Conservation (phyloP, 108 stramenopile genomes). For the Pseudonitzschia multiseries region DNA sequence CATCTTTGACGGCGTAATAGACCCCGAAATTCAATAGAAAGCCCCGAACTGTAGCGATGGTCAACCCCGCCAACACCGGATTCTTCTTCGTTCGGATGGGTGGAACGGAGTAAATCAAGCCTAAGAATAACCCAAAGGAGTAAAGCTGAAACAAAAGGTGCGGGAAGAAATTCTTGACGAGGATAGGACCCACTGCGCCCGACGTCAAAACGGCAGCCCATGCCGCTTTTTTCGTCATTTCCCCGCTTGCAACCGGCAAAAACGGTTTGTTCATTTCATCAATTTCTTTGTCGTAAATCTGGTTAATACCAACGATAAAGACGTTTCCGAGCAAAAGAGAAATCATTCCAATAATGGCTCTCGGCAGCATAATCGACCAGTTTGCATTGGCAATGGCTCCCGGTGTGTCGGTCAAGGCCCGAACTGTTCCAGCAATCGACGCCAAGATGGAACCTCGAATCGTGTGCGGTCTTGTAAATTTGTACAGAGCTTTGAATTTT, state of each 20-base stretch:
- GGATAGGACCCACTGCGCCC: slow-evolving; percentile 64
- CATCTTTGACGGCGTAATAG: slow-evolving; percentile 95
- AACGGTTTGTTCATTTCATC: slow-evolving; percentile 97
- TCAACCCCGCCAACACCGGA: slow-evolving; percentile 87
- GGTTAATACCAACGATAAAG: slow-evolving; percentile 97
- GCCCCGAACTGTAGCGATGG: slow-evolving; percentile 93
- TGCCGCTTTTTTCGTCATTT: slow-evolving; percentile 81
- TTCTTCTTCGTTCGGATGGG: slow-evolving; percentile 91
- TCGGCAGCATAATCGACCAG: slow-evolving; percentile 75
- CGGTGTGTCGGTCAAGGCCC: slow-evolving; percentile 88
- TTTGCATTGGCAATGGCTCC: slow-evolving; percentile 63
- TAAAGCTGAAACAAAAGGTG: slow-evolving; percentile 85
- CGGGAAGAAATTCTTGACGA: slow-evolving; percentile 85
- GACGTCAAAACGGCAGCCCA: slow-evolving; percentile 75
- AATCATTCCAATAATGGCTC: slow-evolving; percentile 86
- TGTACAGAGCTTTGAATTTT: slow-evolving; percentile 85
- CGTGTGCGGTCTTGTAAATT: slow-evolving; percentile 96
- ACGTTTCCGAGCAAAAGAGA: slow-evolving; percentile 93
- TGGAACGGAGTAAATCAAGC: slow-evolving; percentile 91
- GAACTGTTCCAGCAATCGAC: slow-evolving; percentile 87
- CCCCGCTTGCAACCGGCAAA: slow-evolving; percentile 93
- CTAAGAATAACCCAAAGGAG: slow-evolving; percentile 83
- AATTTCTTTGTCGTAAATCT: slow-evolving; percentile 94
- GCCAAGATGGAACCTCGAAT: slow-evolving; percentile 95
- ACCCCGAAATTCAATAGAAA: slow-evolving; percentile 97